A percentile compares a stretch with the other conserved stretches of the same genome.
phyloP scores from a whole-genome alignment of 192 early-diverging fungal species.

The Coemansia sp. region DNA sequence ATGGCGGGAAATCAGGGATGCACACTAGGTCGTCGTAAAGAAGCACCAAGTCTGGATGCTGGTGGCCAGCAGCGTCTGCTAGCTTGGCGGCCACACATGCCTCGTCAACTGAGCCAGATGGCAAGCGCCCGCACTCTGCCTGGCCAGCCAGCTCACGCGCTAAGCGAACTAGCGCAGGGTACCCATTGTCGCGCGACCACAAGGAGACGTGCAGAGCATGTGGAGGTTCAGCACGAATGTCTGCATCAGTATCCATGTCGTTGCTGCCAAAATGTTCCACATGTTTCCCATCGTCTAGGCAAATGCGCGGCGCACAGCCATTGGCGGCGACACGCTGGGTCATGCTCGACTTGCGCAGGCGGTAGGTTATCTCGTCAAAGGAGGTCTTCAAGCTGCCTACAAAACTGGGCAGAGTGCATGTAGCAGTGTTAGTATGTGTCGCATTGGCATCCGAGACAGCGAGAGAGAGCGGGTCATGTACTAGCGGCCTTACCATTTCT shows the following conservation, averaged over 20 bases:
- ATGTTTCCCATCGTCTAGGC: constrained; percentile 6
- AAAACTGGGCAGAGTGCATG: not conserved
- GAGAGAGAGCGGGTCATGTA: not conserved
- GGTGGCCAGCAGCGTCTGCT: constrained; percentile 16
- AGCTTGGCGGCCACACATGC: constrained; percentile 9
- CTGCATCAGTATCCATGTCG: not conserved
- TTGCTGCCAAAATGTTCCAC: constrained; percentile 8
- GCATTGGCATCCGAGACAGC: not conserved
- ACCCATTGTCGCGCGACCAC: constrained; percentile 46
- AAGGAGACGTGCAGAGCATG: constrained; percentile 25
- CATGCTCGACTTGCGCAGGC: constrained; percentile 45
- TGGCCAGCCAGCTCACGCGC: constrained; percentile 19
- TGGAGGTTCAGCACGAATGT: not conserved
- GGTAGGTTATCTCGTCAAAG: constrained; percentile 22
- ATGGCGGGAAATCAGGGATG: constrained; percentile 48
- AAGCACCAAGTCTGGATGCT: constrained; percentile 41
- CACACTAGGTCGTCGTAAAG: constrained; percentile 36
- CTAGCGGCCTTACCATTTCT: constrained; percentile 23
- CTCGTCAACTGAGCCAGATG: constrained; percentile 18
- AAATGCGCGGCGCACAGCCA: constrained; percentile 29
- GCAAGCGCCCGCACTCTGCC: constrained; percentile 13
- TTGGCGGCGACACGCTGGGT: constrained; percentile 20
- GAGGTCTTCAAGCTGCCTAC: constrained; percentile 16
- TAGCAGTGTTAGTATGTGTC: not conserved
- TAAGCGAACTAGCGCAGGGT: constrained; percentile 23